A percentile compares a stretch with the other conserved stretches of the same genome.
Evolutionary conservation across 169 alveolate species (phyloP).

Genomic region (Eimeria sp.): DNA sequence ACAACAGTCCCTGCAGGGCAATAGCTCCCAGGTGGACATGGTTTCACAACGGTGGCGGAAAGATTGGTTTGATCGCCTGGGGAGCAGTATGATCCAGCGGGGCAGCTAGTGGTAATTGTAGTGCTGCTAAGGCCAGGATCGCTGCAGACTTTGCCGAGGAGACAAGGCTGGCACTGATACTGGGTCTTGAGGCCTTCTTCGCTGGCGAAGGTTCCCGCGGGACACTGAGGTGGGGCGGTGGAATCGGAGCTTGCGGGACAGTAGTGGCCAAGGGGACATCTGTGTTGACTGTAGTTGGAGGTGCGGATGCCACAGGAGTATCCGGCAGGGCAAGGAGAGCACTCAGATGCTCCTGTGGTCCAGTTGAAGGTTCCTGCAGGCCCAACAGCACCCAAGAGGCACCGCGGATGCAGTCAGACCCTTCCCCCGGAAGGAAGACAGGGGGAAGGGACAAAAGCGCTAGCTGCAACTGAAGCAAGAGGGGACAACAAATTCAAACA

Average conservation of each 20-base stretch:
- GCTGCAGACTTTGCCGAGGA: neutral
- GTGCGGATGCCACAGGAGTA: neutral
- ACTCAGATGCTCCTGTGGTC: neutral
- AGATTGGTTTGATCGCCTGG: neutral
- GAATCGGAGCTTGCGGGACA: slow-evolving; percentile 40
- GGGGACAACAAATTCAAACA: neutral
- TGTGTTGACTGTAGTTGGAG: neutral
- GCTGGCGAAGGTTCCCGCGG: slow-evolving; percentile 63
- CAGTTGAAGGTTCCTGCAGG: slow-evolving; percentile 24
- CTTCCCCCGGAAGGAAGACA: too few relatives aligned
- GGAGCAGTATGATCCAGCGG: slow-evolving; percentile 28
- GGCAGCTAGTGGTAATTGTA: neutral
- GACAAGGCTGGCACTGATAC: slow-evolving; percentile 40
- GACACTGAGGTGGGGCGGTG: slow-evolving; percentile 29
- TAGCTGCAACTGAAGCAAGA: neutral
- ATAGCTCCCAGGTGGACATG: slow-evolving; percentile 11
- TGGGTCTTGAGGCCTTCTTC: neutral
- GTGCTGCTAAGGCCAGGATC: neutral
- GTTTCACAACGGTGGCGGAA: neutral
- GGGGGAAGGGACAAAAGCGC: neutral
- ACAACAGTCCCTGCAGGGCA: neutral
- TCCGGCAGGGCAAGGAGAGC: slow-evolving; percentile 31
- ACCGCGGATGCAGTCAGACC: too few relatives aligned
- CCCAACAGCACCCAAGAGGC: neutral
- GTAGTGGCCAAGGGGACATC: slow-evolving; percentile 7